Conservation (phyloP, 352 stramenopile species). For the Phytophthora foliorum region DNA sequence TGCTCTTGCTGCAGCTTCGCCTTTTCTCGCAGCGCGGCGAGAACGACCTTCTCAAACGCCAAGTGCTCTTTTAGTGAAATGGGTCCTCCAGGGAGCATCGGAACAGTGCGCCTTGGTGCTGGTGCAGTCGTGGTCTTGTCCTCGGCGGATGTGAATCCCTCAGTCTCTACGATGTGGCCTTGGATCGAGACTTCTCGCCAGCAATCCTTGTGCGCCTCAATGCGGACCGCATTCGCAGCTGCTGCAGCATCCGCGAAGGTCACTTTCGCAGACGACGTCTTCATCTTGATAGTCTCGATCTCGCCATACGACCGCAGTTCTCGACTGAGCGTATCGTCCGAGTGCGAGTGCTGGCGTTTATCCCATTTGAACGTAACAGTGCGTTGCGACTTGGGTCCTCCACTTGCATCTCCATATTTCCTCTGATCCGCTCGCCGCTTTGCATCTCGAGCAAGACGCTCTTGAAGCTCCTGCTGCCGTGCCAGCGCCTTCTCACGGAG, state of each 20-base stretch:
- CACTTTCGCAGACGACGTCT: slow-evolving; percentile 74
- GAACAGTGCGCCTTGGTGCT: slow-evolving; percentile 21
- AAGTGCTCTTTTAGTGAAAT: slow-evolving; percentile 67
- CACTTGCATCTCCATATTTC: slow-evolving; percentile 25
- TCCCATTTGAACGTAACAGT: slow-evolving; percentile 88
- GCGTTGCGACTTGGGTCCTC: slow-evolving; percentile 64
- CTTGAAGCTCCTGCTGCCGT: slow-evolving; percentile 64
- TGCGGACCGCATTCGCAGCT: slow-evolving; percentile 64
- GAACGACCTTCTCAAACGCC: slow-evolving; percentile 63
- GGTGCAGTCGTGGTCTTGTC: slow-evolving; percentile 21
- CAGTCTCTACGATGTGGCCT: slow-evolving; percentile 75
- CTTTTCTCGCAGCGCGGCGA: slow-evolving; percentile 55
- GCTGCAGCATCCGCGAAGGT: slow-evolving; percentile 58
- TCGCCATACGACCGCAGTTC: slow-evolving; percentile 68
- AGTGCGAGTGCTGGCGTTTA: slow-evolving; percentile 71
- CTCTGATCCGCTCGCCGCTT: slow-evolving; percentile 49
- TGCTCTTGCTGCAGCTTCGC: slow-evolving; percentile 46
- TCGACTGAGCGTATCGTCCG: slow-evolving; percentile 75
- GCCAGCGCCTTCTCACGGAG: slow-evolving; percentile 63
- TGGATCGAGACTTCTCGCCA: slow-evolving; percentile 82
- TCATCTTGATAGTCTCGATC: slow-evolving; percentile 78
- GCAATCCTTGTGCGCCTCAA: slow-evolving; percentile 75
- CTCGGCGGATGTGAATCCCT: slow-evolving; percentile 44
- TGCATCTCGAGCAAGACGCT: slow-evolving; percentile 54
- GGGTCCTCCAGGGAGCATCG: slow-evolving; percentile 50